phyloP scores from a whole-genome alignment of 768 basidiomycete genomes.

The Nidularia pulvinata region DNA sequence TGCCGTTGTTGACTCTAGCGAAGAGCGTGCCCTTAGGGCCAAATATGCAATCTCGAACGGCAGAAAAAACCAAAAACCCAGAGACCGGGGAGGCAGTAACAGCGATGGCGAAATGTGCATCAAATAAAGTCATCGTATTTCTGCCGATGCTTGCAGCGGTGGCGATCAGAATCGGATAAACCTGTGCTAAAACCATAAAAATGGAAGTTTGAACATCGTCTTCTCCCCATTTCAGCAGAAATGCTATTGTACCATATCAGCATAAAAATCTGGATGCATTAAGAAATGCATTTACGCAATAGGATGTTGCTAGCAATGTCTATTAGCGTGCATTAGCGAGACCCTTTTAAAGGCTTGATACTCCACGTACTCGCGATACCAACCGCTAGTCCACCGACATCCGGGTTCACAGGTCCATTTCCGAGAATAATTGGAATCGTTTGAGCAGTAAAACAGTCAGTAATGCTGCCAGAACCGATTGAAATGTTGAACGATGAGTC shows the following conservation, averaged over 20 bases:
- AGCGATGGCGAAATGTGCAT: conserved; percentile 12
- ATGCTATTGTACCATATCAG: conserved; percentile 1
- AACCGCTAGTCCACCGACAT: conserved; percentile 12
- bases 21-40: conserved; percentile 2
- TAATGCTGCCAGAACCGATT: neutral
- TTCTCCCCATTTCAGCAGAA: conserved; percentile 5
- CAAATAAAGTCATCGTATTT: conserved; percentile 10
- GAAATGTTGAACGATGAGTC: neutral
- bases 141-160: conserved; percentile 9
- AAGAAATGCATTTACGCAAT: neutral
- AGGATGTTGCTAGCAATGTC: neutral
- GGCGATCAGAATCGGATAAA: conserved; percentile 12
- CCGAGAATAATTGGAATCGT: conserved; percentile 5
- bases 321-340: neutral
- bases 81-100: conserved; percentile 12
- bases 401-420: conserved; percentile 9
- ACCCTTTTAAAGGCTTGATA: neutral
- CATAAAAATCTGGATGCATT: neutral
- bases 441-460: conserved; percentile 11
- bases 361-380: conserved; percentile 8
- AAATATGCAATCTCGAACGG: conserved; percentile 4
- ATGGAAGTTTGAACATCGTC: conserved; percentile 5
- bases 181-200: conserved; percentile 11
- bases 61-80: conserved; percentile 10
- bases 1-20: neutral